These are phyloP conservation scores for Oryza meyeriana DNA, from an alignment of 176 grass and related monocot genomes.

Conservation along the genomic window DNA sequence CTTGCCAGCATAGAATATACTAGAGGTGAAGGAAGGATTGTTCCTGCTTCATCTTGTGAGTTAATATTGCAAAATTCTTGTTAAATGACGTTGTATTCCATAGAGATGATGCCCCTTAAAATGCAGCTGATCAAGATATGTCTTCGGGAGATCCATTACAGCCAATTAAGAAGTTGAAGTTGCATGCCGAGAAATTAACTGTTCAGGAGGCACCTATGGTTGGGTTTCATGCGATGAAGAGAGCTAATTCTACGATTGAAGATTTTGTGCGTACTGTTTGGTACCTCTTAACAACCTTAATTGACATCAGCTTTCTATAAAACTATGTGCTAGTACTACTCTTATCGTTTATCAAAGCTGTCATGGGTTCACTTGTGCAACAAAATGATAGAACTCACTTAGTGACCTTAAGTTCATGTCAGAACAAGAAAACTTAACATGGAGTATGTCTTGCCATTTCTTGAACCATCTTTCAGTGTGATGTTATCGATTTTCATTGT, in stretches of 20 bases:
- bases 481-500: background rate
- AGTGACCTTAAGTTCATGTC: slow-evolving; percentile 4
- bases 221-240: slow-evolving; percentile 67
- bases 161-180: slow-evolving; percentile 38
- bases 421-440: background rate
- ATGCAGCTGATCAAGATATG: slow-evolving; percentile 33
- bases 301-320: slow-evolving; percentile 4
- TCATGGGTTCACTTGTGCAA: background rate
- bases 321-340: background rate
- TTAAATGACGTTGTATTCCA: slow-evolving; percentile 10
- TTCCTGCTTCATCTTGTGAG: background rate
- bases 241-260: slow-evolving; percentile 83
- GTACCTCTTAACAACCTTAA: background rate
- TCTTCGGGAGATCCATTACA: slow-evolving; percentile 6
- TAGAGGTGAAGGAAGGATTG: slow-evolving; percentile 28
- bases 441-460: background rate
- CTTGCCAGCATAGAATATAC: slow-evolving; percentile 35
- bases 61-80: background rate
- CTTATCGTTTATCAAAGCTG: background rate
- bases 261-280: slow-evolving; percentile 68
- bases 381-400: slow-evolving; percentile 2
- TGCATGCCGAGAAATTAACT: slow-evolving; percentile 23
- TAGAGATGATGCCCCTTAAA: background rate
- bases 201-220: slow-evolving; percentile 44
- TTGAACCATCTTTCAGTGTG: background rate